Evolutionary conservation across 2,329 filamentous ascomycete species (phyloP).

Genomic region (Aspergillus fructus): DNA sequence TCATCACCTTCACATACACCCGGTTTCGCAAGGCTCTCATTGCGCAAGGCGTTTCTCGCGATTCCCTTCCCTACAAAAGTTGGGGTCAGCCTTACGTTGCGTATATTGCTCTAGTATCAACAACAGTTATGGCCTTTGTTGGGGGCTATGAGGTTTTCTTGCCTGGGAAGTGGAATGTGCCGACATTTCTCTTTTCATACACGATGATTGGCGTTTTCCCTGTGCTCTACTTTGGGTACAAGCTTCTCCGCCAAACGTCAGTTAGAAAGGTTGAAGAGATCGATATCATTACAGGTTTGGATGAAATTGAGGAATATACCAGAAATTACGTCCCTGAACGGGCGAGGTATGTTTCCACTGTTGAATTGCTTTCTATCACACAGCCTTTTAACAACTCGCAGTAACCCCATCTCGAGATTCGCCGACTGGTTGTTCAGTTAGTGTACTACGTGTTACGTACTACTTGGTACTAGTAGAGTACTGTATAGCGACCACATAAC

Average conservation of each 20-base stretch:
- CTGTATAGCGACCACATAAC: not conserved
- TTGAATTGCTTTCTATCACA: not conserved
- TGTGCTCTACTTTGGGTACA: conserved; percentile 68
- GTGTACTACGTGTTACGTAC: not conserved
- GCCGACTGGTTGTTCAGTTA: conserved; percentile 21
- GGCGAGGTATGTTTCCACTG: conserved; percentile 48
- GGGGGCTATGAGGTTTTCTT: conserved; percentile 76
- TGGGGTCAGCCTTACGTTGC: conserved; percentile 70
- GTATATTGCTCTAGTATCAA: conserved; percentile 63
- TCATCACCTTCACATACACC: conserved; percentile 70
- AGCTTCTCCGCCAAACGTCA: conserved; percentile 64
- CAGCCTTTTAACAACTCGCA: conserved; percentile 10
- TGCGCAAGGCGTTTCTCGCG: conserved; percentile 67
- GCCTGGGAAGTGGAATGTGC: conserved; percentile 64
- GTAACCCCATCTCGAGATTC: conserved; percentile 25
- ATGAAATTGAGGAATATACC: conserved; percentile 68
- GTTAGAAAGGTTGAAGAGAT: conserved; percentile 58
- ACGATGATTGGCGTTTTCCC: conserved; percentile 73
- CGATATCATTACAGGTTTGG: conserved; percentile 62
- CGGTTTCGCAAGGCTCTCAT: conserved; percentile 68
- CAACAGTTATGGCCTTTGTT: conserved; percentile 70
- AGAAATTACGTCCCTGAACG: conserved; percentile 56
- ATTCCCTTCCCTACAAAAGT: conserved; percentile 68
- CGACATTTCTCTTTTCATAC: conserved; percentile 75
- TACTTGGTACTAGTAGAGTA: not conserved